Conservation (phyloP, 2,329 filamentous ascomycete genomes). For the Aspergillus uvarum region DNA sequence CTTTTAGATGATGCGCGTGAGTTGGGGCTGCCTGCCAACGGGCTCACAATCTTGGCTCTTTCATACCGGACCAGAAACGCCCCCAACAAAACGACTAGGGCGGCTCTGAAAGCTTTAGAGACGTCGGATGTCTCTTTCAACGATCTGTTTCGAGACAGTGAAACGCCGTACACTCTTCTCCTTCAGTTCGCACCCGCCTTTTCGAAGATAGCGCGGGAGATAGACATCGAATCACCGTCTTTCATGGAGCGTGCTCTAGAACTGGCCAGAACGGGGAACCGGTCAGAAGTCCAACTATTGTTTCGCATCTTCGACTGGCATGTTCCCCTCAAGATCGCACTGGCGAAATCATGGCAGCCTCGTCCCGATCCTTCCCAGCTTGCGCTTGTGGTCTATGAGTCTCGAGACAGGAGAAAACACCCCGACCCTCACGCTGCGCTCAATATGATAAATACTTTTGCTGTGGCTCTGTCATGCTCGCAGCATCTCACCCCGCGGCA, state of each 20-base stretch:
- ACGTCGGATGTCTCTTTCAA: constrained; percentile 25
- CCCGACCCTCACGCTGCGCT: constrained; percentile 40
- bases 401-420: constrained; percentile 17
- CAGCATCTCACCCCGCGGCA: constrained; percentile 38
- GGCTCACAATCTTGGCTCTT: constrained; percentile 29
- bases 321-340: constrained; percentile 39
- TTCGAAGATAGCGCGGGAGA: constrained; percentile 31
- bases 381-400: constrained; percentile 28
- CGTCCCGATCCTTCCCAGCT: constrained; percentile 25
- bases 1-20: constrained; percentile 30
- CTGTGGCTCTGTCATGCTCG: constrained; percentile 44
- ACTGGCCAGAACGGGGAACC: constrained; percentile 32
- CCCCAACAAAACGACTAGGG: constrained; percentile 24
- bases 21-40: constrained; percentile 32
- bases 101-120: constrained; percentile 29
- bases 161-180: constrained; percentile 28
- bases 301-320: constrained; percentile 38
- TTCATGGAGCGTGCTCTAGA: constrained; percentile 33
- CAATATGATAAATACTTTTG: constrained; percentile 47
- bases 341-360: constrained; percentile 33
- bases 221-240: constrained; percentile 35
- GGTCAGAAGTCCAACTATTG: constrained; percentile 28
- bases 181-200: constrained; percentile 30
- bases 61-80: constrained; percentile 27
- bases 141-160: constrained; percentile 29